Evolutionary conservation across 2,329 filamentous ascomycete species (phyloP), one percentile per base, ranked within the genome.

Genomic region (Colletotrichum sp.): DNA sequence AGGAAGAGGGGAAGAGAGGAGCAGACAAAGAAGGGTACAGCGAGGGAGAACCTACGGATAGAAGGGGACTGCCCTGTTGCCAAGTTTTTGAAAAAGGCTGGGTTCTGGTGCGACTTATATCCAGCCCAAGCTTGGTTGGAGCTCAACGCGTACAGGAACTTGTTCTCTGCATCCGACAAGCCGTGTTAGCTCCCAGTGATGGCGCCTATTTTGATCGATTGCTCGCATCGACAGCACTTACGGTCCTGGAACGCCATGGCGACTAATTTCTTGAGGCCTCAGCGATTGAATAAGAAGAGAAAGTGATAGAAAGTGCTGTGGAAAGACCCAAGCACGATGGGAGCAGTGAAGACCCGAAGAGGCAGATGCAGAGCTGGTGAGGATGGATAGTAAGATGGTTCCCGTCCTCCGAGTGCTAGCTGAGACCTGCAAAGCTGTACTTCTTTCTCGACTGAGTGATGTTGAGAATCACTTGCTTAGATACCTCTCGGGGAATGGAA

Each of bases 101-200:
- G 94, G 78, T 96, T 92, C 80, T 92, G 88, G 78, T 92, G 88
- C 66, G 89, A 85, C 78, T 92, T 93, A 79, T 93, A 91, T 74
- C 89, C 87, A 48, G 93, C 92, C 93, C 94, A 96, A 78, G 92
- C 88, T 78, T 91, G 90, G 86, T 96, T 96, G 80, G 90, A 91
- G 85, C 90, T 89, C 80, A 96, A 84, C 76, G 92, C 92, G 81
- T 90, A 90, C 79, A 90, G 86, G 81, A 93, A 93, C 76, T 87
- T 86, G 84, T 93, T 91, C 87, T 88, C 86, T 87, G 81, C 55
- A 78, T 43, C 21, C 7, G 39, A 39, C 26, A 34, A 14, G 4
- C 16, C 43, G 24, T 13, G 55, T 77, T 21, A 77, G 75, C 52
- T 26, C 14, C n/a, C 16, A 32, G 18, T 21, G 18, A 48, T 48